Evolutionary conservation across 768 basidiomycete genomes (phyloP).

Genomic region (Lepiota brunneoincarnata): DNA sequence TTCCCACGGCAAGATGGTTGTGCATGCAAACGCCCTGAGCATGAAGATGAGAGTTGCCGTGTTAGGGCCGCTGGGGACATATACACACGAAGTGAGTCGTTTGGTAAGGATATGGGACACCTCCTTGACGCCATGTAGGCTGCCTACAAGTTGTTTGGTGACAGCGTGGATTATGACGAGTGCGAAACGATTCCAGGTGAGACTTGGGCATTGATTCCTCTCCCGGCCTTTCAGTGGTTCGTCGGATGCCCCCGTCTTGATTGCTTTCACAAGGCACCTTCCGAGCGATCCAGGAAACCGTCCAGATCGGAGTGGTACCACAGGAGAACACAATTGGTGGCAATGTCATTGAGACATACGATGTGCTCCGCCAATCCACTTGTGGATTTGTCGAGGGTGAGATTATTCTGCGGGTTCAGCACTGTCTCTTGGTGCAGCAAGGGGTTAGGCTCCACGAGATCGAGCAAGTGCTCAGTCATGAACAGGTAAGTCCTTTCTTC

Average conservation of each 20-base stretch:
- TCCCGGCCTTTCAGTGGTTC: neutral
- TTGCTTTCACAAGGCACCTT: constrained; percentile 50
- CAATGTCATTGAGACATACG: constrained; percentile 72
- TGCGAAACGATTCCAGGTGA: constrained; percentile 33
- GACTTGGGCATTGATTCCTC: neutral
- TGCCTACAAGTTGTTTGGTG: constrained; percentile 36
- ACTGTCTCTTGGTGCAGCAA: constrained; percentile 63
- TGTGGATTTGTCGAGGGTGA: constrained; percentile 58
- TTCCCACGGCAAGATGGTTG: constrained; percentile 9
- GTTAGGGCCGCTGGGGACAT: constrained; percentile 70
- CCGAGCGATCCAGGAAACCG: constrained; percentile 36
- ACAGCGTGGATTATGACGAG: constrained; percentile 30
- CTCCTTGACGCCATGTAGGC: constrained; percentile 27
- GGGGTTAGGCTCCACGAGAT: constrained; percentile 58
- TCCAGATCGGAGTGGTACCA: constrained; percentile 64
- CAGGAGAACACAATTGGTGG: constrained; percentile 82
- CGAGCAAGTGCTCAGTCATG: constrained; percentile 67
- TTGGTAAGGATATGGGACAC: neutral
- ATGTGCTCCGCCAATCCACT: constrained; percentile 48
- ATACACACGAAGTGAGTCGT: constrained; percentile 51
- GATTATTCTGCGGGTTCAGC: constrained; percentile 56
- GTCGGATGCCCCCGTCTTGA: neutral
- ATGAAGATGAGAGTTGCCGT: constrained; percentile 44
- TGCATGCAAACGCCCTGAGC: constrained; percentile 4
- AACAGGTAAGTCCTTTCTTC: constrained; percentile 50